A percentile compares a stretch with the other conserved stretches of the same genome.
These are phyloP conservation scores for Penicillium sp. DNA, from an alignment of 2,329 filamentous ascomycete genomes.

Conservation along the genomic window DNA sequence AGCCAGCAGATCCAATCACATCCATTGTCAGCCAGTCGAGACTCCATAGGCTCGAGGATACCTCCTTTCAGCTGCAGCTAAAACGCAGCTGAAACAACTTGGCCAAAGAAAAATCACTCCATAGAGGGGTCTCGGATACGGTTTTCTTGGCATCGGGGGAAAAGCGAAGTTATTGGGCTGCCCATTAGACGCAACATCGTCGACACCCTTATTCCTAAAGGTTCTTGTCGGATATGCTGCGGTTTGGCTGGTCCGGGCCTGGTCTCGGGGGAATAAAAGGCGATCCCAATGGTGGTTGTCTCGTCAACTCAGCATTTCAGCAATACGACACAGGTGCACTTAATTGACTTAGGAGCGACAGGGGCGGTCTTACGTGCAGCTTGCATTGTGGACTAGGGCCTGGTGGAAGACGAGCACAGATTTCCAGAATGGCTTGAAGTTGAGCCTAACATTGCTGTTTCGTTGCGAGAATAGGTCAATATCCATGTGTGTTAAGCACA, in stretches of 20 bases:
- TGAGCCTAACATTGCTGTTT: too few species aligned
- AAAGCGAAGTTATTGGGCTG: not conserved
- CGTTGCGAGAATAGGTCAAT: too few species aligned
- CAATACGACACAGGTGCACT: conserved; percentile 4
- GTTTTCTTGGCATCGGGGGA: conserved; percentile 4
- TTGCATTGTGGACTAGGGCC: not conserved
- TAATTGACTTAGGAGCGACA: not conserved
- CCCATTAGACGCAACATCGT: not conserved
- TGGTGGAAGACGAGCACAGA: not conserved
- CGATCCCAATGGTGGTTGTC: not conserved
- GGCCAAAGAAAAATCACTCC: not conserved
- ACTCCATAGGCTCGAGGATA: not conserved
- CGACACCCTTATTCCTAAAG: not conserved
- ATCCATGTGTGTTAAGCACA: too few species aligned
- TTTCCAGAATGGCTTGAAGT: too few species aligned
- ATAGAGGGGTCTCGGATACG: not conserved
- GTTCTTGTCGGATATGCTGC: not conserved
- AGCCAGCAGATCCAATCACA: not conserved
- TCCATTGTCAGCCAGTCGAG: not conserved
- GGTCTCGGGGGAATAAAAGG: not conserved
- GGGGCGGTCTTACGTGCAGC: not conserved
- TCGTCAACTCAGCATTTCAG: conserved; percentile 12
- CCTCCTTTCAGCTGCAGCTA: not conserved
- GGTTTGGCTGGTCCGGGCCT: not conserved
- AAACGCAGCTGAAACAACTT: not conserved